Evolutionary conservation across 371 early-diverging fungal species (phyloP).

Genomic region (Actinomortierella ambigua): DNA sequence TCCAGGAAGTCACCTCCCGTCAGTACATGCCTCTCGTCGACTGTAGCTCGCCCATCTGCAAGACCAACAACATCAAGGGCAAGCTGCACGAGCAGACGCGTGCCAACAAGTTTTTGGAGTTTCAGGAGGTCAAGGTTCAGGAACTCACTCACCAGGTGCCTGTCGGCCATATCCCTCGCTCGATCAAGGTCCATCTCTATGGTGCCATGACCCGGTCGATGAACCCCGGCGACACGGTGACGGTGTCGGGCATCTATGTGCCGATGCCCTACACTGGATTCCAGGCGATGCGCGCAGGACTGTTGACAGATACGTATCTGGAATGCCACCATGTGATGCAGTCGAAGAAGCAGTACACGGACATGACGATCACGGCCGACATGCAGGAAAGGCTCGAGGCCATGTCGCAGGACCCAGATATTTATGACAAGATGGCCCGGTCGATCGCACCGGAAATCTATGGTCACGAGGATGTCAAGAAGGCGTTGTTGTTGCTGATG

Average conservation of each 20-base stretch:
- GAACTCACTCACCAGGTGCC: conserved; percentile 98
- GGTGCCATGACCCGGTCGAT: conserved; percentile 82
- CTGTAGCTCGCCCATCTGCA: conserved; percentile 90
- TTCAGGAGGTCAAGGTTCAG: conserved; percentile 96
- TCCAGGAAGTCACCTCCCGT: conserved; percentile 90
- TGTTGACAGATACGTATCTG: conserved; percentile 96
- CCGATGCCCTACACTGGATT: conserved; percentile 96
- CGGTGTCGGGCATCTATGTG: conserved; percentile 91
- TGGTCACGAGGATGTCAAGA: conserved; percentile 97
- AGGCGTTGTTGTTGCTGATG: conserved; percentile 86
- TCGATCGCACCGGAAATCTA: conserved; percentile 98
- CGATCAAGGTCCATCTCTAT: conserved; percentile 91
- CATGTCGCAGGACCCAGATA: conserved; percentile 70
- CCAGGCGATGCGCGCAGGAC: conserved; percentile 91
- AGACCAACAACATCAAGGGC: conserved; percentile 84
- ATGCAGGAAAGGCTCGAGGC: conserved; percentile 64
- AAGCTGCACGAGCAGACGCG: conserved; percentile 93
- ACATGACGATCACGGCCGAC: conserved; percentile 74
- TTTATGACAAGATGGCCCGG: conserved; percentile 87
- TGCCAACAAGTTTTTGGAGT: conserved; percentile 92
- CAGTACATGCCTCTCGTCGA: conserved; percentile 89
- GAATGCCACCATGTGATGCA: conserved; percentile 88
- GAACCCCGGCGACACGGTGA: conserved; percentile 93
- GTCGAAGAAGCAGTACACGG: conserved; percentile 87
- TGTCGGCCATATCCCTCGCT: conserved; percentile 98